Evolutionary conservation across 2,329 filamentous ascomycete species (phyloP).

Genomic region (Aspergillus sp.): DNA sequence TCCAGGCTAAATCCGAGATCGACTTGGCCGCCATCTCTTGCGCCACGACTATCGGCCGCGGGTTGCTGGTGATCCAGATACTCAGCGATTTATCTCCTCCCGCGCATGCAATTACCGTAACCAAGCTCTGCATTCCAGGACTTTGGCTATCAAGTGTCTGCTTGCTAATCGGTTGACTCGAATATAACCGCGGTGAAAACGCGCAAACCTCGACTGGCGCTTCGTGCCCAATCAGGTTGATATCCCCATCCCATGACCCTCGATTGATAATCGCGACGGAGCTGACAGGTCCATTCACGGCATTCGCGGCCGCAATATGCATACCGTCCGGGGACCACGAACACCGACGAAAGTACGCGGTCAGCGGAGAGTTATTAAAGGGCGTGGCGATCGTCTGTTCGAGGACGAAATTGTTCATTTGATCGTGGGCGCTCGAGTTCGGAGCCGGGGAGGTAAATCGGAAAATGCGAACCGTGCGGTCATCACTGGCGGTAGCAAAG

Average conservation of each 20-base stretch:
- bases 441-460: slow-evolving; percentile 84
- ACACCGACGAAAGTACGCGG: slow-evolving; percentile 91
- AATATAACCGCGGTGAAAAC: slow-evolving; percentile 88
- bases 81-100: slow-evolving; percentile 94
- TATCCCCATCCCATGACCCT: slow-evolving; percentile 88
- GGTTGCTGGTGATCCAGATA: slow-evolving; percentile 96
- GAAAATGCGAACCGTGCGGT: slow-evolving; percentile 93
- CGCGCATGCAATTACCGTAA: slow-evolving; percentile 93
- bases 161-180: slow-evolving; percentile 53
- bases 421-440: slow-evolving; percentile 88
- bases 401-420: slow-evolving; percentile 91
- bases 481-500: slow-evolving; percentile 95
- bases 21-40: slow-evolving; percentile 86
- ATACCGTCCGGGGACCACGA: slow-evolving; percentile 98
- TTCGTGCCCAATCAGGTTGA: slow-evolving; percentile 95
- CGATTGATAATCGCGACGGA: slow-evolving; percentile 94
- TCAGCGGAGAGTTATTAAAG: slow-evolving; percentile 84
- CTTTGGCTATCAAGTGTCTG: slow-evolving; percentile 37
- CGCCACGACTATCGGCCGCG: slow-evolving; percentile 78
- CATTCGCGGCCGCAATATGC: slow-evolving; percentile 93
- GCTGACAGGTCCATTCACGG: slow-evolving; percentile 93
- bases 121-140: slow-evolving; percentile 40
- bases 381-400: slow-evolving; percentile 85
- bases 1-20: slow-evolving; percentile 90
- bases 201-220: slow-evolving; percentile 94